A percentile compares a stretch with the other conserved stretches of the same genome.
These are phyloP conservation scores for Trichoderma polysporum DNA, from an alignment of 2,329 filamentous ascomycete genomes.

Conservation along the genomic window DNA sequence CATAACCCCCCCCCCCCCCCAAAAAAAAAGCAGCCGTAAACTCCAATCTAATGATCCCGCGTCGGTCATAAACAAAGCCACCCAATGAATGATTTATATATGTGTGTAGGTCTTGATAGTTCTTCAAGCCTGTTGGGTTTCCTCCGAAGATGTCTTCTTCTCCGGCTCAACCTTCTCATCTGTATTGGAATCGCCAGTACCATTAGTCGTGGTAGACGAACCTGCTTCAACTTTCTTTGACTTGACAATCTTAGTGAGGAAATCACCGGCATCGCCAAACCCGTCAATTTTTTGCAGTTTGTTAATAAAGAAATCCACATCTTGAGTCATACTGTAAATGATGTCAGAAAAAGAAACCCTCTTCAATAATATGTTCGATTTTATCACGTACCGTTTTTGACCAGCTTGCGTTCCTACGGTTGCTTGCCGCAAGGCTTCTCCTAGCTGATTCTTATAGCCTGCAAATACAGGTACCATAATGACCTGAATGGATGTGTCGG, in stretches of 20 bases:
- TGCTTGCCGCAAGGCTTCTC: constrained; percentile 65
- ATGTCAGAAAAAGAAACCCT: constrained; percentile 6
- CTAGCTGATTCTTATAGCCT: constrained; percentile 78
- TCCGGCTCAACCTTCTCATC: constrained; percentile 23
- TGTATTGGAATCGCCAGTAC: constrained; percentile 21
- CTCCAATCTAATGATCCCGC: constrained; percentile 18
- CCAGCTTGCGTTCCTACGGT: constrained; percentile 65
- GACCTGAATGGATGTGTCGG: constrained; percentile 70
- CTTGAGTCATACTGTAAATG: constrained; percentile 65
- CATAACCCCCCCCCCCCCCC: too few species aligned
- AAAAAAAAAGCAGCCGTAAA: constrained; percentile 3
- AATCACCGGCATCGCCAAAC: constrained; percentile 69
- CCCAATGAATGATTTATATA: background rate
- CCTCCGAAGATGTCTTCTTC: constrained; percentile 21
- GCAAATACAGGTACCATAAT: constrained; percentile 86
- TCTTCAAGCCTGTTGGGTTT: background rate
- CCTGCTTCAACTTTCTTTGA: constrained; percentile 50
- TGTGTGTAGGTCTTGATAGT: background rate
- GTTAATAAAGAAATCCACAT: constrained; percentile 70
- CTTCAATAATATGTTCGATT: background rate
- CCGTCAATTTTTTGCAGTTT: constrained; percentile 77
- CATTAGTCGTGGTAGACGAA: constrained; percentile 22
- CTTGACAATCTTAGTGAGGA: constrained; percentile 64
- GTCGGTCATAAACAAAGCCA: background rate
- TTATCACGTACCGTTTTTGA: constrained; percentile 63